A percentile compares a stretch with the other conserved stretches of the same genome.
phyloP scores from a whole-genome alignment of 352 stramenopile genomes.

The Phytophthora pisi region DNA sequence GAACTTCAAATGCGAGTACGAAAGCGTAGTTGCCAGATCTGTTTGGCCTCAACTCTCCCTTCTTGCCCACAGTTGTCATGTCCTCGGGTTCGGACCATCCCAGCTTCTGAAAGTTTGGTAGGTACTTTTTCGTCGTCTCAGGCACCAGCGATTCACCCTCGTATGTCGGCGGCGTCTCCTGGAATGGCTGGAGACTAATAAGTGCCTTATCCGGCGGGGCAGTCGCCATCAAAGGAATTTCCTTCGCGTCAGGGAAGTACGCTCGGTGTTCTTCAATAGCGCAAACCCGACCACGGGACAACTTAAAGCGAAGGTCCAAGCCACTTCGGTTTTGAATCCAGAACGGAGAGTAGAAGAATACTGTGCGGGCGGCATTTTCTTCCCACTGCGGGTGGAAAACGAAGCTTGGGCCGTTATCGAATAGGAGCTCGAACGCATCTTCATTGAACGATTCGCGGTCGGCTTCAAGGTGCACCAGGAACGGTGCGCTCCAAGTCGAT shows the following conservation, averaged over 20 bases:
- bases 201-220: conserved; percentile 69
- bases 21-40: conserved; percentile 63
- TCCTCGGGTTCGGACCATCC: conserved; percentile 77
- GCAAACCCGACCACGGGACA: conserved; percentile 62
- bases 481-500: conserved; percentile 62
- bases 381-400: conserved; percentile 77
- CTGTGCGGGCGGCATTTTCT: conserved; percentile 52
- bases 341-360: conserved; percentile 78
- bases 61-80: conserved; percentile 78
- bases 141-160: conserved; percentile 60
- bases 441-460: conserved; percentile 55
- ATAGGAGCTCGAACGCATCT: conserved; percentile 64
- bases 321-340: conserved; percentile 89
- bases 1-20: conserved; percentile 81
- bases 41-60: conserved; percentile 61
- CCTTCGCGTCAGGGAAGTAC: conserved; percentile 70
- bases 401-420: conserved; percentile 67
- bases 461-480: conserved; percentile 62
- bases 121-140: conserved; percentile 66
- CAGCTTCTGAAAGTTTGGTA: conserved; percentile 73
- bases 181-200: conserved; percentile 68
- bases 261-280: conserved; percentile 68
- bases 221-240: conserved; percentile 70
- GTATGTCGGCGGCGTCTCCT: conserved; percentile 64
- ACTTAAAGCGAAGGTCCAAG: conserved; percentile 72